Evolutionary conservation across 345 rosid genomes (phyloP).

Genomic region (Rhodomyrtus tomentosa): DNA sequence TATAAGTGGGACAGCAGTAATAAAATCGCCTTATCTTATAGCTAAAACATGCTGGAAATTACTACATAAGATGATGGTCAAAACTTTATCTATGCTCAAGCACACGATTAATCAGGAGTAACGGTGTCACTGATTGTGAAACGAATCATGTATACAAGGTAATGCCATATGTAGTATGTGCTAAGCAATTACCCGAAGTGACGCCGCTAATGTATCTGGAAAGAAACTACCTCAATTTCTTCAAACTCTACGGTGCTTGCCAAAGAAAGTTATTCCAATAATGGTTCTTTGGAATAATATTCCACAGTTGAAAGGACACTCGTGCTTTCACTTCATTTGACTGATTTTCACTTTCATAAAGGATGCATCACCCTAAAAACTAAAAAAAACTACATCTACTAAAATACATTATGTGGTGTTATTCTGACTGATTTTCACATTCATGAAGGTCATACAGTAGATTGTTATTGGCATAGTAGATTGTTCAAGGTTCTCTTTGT

Average conservation of each 20-base stretch:
- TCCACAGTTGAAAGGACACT: background rate
- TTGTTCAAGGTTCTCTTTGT: background rate
- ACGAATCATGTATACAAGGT: background rate
- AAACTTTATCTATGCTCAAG: background rate
- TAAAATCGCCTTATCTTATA: background rate
- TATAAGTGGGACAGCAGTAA: background rate
- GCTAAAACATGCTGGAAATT: background rate
- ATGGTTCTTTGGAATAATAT: background rate
- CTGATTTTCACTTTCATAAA: background rate
- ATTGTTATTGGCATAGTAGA: background rate
- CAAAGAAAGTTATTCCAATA: background rate
- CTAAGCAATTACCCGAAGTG: background rate
- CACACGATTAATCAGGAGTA: background rate
- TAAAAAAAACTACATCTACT: background rate
- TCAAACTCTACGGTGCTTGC: background rate
- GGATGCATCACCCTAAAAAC: background rate
- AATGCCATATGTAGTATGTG: background rate
- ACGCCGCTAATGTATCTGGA: background rate
- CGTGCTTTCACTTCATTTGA: background rate
- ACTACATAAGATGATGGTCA: background rate
- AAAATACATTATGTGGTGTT: background rate
- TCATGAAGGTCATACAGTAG: background rate
- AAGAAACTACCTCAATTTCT: background rate
- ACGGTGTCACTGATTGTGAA: background rate
- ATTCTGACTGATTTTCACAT: background rate